These are phyloP conservation scores for Hansenula sp. DNA, from an alignment of 1,139 yeast genomes.

Conservation along the genomic window DNA sequence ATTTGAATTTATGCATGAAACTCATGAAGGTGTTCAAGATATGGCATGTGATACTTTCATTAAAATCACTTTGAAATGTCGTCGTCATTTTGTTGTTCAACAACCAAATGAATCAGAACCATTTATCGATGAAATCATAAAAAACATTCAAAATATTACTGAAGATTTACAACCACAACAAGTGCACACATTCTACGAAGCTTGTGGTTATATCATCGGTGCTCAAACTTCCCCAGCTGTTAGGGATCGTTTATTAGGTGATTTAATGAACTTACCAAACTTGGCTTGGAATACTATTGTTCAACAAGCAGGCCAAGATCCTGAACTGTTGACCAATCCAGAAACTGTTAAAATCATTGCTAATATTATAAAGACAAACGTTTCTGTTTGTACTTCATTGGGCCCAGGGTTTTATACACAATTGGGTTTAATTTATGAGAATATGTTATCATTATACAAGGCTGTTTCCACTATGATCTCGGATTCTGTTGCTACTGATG, in stretches of 20 bases:
- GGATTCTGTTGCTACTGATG: constrained; percentile 72
- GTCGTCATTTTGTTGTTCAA: constrained; percentile 86
- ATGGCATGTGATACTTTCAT: constrained; percentile 99
- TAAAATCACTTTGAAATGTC: constrained; percentile 91
- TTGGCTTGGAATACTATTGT: constrained; percentile 92
- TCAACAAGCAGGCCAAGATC: constrained; percentile 83
- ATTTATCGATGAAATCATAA: constrained; percentile 84
- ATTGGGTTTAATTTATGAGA: constrained; percentile 79
- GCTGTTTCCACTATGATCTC: constrained; percentile 92
- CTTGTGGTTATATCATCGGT: constrained; percentile 90
- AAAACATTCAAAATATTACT: constrained; percentile 78
- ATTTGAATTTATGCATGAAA: constrained; percentile 98
- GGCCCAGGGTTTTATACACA: constrained; percentile 93
- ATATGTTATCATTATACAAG: constrained; percentile 83
- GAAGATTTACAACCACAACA: constrained; percentile 95
- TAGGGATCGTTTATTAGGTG: constrained; percentile 70
- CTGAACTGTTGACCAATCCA: constrained; percentile 74
- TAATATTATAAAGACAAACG: constrained; percentile 90
- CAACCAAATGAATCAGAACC: constrained; percentile 91
- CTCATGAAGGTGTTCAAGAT: constrained; percentile 99
- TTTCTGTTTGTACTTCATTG: constrained; percentile 86
- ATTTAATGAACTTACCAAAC: constrained; percentile 88
- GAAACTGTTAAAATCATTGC: constrained; percentile 92
- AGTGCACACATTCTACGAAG: constrained; percentile 95
- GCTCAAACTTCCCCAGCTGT: constrained; percentile 69